A percentile compares a stretch with the other conserved stretches of the same genome.
phyloP scores from a whole-genome alignment of 345 rosid species.

The Ceriops tagal region DNA sequence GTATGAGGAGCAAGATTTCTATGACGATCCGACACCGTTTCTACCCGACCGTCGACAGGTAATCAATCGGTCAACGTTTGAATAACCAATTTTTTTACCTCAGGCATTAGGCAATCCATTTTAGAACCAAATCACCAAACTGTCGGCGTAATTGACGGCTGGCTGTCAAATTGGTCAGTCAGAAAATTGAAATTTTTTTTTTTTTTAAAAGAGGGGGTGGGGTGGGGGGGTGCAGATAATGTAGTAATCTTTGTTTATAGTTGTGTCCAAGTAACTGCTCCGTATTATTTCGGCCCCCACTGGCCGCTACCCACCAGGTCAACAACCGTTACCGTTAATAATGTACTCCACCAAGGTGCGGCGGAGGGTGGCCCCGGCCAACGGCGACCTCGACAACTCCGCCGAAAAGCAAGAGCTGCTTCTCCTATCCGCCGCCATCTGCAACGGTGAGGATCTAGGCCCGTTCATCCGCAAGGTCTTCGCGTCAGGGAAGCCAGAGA shows the following conservation, averaged over 20 bases:
- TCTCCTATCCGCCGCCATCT: constrained; percentile 80
- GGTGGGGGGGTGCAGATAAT: too few relatives aligned
- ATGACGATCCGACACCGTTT: background rate
- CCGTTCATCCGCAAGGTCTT: constrained; percentile 86
- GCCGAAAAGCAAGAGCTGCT: constrained; percentile 79
- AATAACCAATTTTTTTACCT: background rate
- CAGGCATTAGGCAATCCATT: too few relatives aligned
- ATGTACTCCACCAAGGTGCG: constrained; percentile 73
- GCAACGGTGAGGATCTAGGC: constrained; percentile 90
- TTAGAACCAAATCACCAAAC: background rate
- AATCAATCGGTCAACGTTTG: background rate
- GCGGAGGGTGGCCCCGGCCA: constrained; percentile 61
- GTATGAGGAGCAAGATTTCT: too few relatives aligned
- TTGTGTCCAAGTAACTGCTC: constrained; percentile 6
- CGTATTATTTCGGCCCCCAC: background rate
- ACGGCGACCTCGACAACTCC: constrained; percentile 57
- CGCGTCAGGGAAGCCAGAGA: constrained; percentile 78
- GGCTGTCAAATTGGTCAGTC: constrained; percentile 8
- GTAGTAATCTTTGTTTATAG: too few relatives aligned
- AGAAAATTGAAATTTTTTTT: background rate
- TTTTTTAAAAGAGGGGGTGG: too few relatives aligned
- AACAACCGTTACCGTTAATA: too few relatives aligned
- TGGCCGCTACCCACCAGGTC: too few relatives aligned
- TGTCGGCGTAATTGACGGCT: background rate
- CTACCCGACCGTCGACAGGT: background rate